Evolutionary conservation across 164 flowering plant species (phyloP), one percentile per base, ranked within the genome.

Genomic region (Warburgia ugandensis): DNA sequence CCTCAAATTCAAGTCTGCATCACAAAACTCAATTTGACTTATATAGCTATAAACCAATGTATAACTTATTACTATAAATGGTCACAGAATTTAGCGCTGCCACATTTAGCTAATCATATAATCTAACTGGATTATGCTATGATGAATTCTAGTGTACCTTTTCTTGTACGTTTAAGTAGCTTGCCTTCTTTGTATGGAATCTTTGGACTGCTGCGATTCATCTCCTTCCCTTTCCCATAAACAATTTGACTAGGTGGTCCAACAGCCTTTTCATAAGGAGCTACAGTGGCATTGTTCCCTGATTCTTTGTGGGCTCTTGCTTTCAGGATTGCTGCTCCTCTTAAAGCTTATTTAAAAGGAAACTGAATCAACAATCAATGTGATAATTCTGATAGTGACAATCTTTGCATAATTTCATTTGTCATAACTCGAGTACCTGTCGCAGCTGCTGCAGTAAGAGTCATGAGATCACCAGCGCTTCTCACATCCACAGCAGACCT

Each of bases 361-460:
- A 5, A 17, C 23, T 25, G 16, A 40, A 26, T 22, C 14, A 2
- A 42, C 2, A 21, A 17, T 42, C 21, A 42, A 42, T 21, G 4
- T 42, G 10, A 42, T 4, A 20, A 42, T 12, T 12, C 13, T 16
- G 7, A 3, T 41, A n/a, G 11, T 1, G 17, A 2, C 20, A 2
- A 42, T 9, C 22, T 17, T 13, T 14, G 46, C 4, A 3, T 1
- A 22, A 6, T 17, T 17, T 21, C 1, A 42, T 19, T 19, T 5
- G 12, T 41, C 22, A 4, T n/a, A 42, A 1, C 9, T 2, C 3
- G 26, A 14, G 6, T 77, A 91, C 98, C 98, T 52, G 99, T 92
- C 39, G 99, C 99, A 41, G 99, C 95, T 19, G 95, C 88, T 40
- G 98, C 98, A 7, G 95, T 92, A 16, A 92, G 83, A 45, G 95